These are phyloP conservation scores for Starmerella stigmatis DNA, from an alignment of 805 yeast genomes.

Conservation along the genomic window DNA sequence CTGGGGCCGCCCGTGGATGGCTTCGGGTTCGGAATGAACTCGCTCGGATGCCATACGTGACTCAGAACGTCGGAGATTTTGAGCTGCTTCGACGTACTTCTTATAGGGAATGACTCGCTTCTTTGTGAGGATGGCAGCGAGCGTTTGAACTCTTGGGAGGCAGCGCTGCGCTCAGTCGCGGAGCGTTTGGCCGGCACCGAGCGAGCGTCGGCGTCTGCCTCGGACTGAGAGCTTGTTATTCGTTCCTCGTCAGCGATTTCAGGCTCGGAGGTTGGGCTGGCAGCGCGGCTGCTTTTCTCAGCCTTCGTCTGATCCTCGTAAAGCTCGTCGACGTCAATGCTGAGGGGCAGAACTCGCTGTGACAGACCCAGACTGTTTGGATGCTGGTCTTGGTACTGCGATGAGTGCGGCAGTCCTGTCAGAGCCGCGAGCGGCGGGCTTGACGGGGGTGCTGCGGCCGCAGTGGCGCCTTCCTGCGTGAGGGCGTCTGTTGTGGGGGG, in stretches of 20 bases:
- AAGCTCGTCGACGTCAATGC: conserved; percentile 11
- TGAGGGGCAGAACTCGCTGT: conserved; percentile 12
- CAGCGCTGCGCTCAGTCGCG: no score
- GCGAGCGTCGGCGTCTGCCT: background rate
- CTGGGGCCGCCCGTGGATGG: background rate
- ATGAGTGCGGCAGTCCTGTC: background rate
- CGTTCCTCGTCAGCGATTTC: no score
- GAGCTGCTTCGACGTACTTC: background rate
- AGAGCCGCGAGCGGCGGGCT: conserved; percentile 7
- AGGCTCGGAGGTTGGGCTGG: no score
- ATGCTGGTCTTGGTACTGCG: background rate
- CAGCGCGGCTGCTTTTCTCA: no score
- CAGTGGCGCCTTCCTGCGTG: conserved; percentile 5
- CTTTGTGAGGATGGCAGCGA: background rate
- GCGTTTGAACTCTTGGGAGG: no score
- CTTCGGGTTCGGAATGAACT: conserved; percentile 11
- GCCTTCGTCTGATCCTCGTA: background rate
- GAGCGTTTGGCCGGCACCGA: background rate
- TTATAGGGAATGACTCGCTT: background rate
- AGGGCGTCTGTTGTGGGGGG: conserved; percentile 4
- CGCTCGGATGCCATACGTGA: conserved; percentile 16
- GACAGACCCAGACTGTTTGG: background rate
- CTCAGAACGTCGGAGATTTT: background rate
- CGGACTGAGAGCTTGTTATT: background rate
- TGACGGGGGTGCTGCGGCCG: background rate